Conservation (phyloP, 1,284 basidiomycete species). For the Fomitopsis palustris region DNA sequence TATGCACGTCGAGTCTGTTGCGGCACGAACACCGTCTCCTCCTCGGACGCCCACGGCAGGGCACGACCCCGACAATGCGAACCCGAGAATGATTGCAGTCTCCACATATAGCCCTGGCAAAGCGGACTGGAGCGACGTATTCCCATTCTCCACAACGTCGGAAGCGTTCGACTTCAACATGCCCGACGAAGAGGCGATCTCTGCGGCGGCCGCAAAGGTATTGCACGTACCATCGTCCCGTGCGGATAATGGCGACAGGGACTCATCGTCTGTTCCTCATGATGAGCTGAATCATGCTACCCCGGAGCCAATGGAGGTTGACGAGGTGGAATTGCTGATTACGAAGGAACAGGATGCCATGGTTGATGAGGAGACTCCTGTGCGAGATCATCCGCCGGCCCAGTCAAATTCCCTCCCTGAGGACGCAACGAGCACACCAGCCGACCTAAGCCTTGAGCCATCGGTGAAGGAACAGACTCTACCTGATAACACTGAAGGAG, state of each 20-base stretch:
- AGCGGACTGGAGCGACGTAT: neutral
- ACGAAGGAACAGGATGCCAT: too few species aligned
- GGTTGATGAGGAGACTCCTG: neutral
- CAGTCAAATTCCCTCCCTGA: too few species aligned
- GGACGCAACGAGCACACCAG: neutral
- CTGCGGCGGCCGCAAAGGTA: neutral
- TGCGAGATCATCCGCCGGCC: neutral
- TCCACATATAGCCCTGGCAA: neutral
- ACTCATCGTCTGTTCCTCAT: neutral
- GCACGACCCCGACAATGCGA: neutral
- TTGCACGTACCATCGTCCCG: neutral
- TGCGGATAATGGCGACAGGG: neutral
- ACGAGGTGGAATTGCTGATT: too few species aligned
- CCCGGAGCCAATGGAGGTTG: too few species aligned
- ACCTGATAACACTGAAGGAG: conserved; percentile 26
- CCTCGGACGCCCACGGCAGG: neutral
- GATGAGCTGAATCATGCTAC: too few species aligned
- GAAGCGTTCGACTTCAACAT: neutral
- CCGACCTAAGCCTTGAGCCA: neutral
- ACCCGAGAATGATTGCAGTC: neutral
- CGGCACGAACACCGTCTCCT: neutral
- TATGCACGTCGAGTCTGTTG: neutral
- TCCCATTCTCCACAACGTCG: neutral
- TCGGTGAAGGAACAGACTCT: too few species aligned
- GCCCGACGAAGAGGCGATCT: neutral